These are phyloP conservation scores for Chenopodium album DNA, from an alignment of 148 eudicot genomes.

Conservation along the genomic window DNA sequence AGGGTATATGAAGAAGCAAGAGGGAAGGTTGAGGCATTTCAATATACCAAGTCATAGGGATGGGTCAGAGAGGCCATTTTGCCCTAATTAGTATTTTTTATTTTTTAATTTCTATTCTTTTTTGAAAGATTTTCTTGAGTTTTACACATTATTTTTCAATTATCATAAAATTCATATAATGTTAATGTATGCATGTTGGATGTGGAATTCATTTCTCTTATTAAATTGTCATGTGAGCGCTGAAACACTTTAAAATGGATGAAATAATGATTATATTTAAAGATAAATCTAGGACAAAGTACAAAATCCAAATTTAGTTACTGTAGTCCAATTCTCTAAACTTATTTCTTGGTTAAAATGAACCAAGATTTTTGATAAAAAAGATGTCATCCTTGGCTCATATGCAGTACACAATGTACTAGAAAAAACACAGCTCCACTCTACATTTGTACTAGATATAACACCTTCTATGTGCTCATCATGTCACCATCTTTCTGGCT, in stretches of 20 bases:
- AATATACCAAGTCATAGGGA: conserved; percentile 70
- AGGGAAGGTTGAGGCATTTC: conserved; percentile 90
- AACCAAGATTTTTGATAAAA: no score
- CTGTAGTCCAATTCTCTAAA: no score
- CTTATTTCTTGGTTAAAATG: no score
- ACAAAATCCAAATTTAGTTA: no score
- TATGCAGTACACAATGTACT: not conserved
- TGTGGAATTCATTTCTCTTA: no score
- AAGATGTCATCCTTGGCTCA: not conserved
- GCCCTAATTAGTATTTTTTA: conserved; percentile 46
- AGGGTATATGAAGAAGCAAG: conserved; percentile 85
- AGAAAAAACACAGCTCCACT: not conserved
- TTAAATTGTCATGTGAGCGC: no score
- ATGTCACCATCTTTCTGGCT: not conserved
- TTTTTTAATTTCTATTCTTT: not conserved
- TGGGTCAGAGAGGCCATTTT: conserved; percentile 56
- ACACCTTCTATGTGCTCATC: not conserved
- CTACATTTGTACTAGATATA: not conserved
- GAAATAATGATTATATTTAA: no score
- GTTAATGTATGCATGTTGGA: not conserved
- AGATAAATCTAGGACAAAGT: no score
- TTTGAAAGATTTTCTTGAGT: not conserved
- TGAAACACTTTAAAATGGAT: no score
- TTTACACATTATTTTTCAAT: not conserved
- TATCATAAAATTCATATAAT: not conserved